Base-by-base conservation (phyloP, 345 rosid species). In the Dipteronia sinensis region DNA sequence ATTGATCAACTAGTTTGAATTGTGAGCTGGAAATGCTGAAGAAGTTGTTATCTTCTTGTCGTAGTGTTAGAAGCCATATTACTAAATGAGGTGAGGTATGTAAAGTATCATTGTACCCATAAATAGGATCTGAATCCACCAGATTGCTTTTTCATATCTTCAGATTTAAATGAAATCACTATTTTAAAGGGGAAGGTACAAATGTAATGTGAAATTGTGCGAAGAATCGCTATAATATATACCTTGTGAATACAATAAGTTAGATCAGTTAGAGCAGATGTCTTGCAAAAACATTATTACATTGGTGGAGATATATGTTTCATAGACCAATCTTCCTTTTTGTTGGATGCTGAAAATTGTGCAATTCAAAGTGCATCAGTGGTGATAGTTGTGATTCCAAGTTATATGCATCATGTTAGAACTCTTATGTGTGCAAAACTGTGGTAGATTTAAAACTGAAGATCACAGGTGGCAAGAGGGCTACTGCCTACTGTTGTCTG, bases 91-190 rank as follows among this genome's bases (percentile, higher is more conserved):
- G 63, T 58, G 25, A 58, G 22, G 27, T 59, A 20, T 59, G 64
- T 59, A 59, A 59, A 59, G 62, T 56, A 19, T 56, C 62, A 56
- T n/a, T n/a, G 7, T 23, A 64, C 40, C 67, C 67, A 64, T 64
- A 64, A 11, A 23, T 13, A 64, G 67, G 65, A 20, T 11, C 65
- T 59, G 65, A 22, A 29, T 16, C 40, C 34, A 13, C 22, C 40
- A 64, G 40, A 23, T 23, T 64, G 64, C 64, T 59, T 59, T 59
- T 59, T 59, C 10, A 59, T 59, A 23, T 59, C 27, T n/a, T 59
- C 10, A 19, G 64, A 59, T 59, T 19, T 19, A n/a, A 59, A 25
- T 12, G n/a, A 17, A 53, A 53, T 59, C 64, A 59, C 10, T n/a
- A 22, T 19, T 56, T 1, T 59, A 20, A 58, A 58, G 63, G 7